These are phyloP conservation scores for Ulvella scutata DNA, from an alignment of 139 green algal genomes.

Conservation along the genomic window DNA sequence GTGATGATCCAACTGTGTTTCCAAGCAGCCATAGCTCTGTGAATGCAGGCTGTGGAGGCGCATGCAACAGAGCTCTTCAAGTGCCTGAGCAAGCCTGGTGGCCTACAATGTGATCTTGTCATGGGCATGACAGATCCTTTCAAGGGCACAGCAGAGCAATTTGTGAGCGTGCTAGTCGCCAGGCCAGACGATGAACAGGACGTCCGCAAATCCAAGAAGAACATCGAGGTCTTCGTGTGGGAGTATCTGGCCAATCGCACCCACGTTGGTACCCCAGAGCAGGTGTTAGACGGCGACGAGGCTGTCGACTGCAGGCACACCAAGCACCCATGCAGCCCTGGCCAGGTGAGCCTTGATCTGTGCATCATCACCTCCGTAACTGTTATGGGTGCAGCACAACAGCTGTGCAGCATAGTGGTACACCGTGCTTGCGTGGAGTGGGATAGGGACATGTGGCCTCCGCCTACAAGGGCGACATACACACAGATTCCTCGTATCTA, in stretches of 20 bases:
- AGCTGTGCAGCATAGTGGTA: no score
- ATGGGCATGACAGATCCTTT: background rate
- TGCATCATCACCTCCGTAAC: no score
- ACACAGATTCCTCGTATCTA: no score
- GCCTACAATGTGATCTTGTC: background rate
- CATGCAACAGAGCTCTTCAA: background rate
- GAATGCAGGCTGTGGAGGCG: background rate
- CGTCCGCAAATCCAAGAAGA: background rate
- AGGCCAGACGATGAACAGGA: background rate
- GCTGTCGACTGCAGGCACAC: background rate
- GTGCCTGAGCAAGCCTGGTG: background rate
- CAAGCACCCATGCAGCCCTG: no score
- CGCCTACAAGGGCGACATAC: no score
- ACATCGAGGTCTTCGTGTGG: background rate
- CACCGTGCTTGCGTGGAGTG: no score
- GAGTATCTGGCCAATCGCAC: background rate
- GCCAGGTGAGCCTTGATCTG: no score
- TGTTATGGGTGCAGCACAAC: no score
- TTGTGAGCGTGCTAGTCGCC: background rate
- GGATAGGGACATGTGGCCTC: no score
- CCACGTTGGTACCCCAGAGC: background rate
- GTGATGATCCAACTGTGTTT: no score
- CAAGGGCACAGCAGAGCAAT: background rate
- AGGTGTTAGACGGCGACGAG: background rate
- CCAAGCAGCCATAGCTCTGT: no score